These are phyloP conservation scores for Bromus sterilis DNA, from an alignment of 176 grass and related monocot genomes.

Conservation along the genomic window DNA sequence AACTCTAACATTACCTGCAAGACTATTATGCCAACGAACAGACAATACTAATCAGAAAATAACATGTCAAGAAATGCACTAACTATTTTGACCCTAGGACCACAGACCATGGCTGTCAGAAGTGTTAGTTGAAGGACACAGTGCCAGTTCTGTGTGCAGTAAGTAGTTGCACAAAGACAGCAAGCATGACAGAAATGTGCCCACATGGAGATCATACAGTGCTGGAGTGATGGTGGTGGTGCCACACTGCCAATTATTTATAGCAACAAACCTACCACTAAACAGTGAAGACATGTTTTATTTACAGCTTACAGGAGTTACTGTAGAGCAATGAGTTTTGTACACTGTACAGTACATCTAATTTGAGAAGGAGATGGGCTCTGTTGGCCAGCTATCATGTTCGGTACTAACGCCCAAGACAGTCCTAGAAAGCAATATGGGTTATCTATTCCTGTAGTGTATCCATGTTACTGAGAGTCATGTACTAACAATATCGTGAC, in stretches of 20 bases:
- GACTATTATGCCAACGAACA: not conserved
- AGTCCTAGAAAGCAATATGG: slow-evolving; percentile 7
- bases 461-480: not conserved
- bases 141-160: not conserved
- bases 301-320: slow-evolving; percentile 1
- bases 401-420: not conserved
- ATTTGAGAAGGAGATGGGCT: not conserved
- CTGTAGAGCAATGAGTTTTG: not conserved
- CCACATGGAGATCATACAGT: not conserved
- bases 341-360: not conserved
- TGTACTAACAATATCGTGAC: not conserved
- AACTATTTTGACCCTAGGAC: not conserved
- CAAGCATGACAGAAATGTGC: slow-evolving; percentile 1
- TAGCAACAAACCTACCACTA: slow-evolving; percentile 1
- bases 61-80: not conserved
- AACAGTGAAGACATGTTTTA: not conserved
- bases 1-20: not conserved
- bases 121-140: not conserved
- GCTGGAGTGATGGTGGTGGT: not conserved
- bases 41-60: not conserved
- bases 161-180: slow-evolving; percentile 1
- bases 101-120: not conserved
- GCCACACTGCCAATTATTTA: slow-evolving; percentile 14
- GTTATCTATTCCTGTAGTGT: not conserved
- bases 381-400: not conserved